phyloP scores from a whole-genome alignment of 345 rosid species.

The Rhodamnia rubescens region DNA sequence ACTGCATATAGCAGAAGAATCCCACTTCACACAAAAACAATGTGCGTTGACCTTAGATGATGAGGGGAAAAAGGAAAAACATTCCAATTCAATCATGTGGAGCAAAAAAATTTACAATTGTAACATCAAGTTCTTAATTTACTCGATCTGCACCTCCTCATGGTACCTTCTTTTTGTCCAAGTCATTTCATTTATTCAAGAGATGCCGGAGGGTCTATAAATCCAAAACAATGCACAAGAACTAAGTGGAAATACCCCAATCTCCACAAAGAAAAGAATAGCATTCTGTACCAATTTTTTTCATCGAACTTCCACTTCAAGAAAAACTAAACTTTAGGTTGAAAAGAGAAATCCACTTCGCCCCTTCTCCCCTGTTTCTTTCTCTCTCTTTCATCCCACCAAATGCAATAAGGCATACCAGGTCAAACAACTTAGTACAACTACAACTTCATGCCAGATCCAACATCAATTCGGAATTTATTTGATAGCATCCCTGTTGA shows the following conservation, averaged over 20 bases:
- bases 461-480: not conserved
- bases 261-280: not conserved
- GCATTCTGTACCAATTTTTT: not conserved
- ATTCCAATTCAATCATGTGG: not conserved
- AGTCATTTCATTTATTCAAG: not conserved
- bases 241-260: not conserved
- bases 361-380: not conserved
- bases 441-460: not conserved
- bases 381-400: not conserved
- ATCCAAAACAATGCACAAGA: not conserved
- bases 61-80: not conserved
- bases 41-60: not conserved
- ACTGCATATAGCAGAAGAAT: not conserved
- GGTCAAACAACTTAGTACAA: not conserved
- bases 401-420: not conserved
- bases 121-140: not conserved
- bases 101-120: not conserved
- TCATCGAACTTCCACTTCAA: not conserved
- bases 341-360: not conserved
- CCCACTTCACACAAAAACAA: not conserved
- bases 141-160: not conserved
- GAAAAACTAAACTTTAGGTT: not conserved
- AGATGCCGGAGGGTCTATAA: not conserved
- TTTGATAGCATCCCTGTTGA: not conserved
- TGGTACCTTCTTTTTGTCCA: not conserved